Evolutionary conservation across 179 eudicot genomes (phyloP).

Genomic region (Silene noctiflora): DNA sequence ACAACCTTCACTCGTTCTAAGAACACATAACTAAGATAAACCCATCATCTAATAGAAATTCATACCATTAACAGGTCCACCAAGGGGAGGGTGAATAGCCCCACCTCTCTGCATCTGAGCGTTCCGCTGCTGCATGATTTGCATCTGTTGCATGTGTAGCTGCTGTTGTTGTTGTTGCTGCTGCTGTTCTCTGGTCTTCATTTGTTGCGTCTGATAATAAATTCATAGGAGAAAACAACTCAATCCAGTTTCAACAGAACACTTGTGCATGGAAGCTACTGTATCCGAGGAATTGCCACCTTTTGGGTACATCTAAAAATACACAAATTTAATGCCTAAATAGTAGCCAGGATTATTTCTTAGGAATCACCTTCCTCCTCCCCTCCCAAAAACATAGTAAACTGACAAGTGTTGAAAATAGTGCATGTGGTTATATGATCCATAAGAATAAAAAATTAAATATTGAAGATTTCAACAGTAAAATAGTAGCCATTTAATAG

Average conservation of each 20-base stretch:
- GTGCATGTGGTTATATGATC: no score
- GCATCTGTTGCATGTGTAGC: constrained; percentile 88
- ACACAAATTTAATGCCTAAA: background rate
- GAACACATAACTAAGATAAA: constrained; percentile 45
- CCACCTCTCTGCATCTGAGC: constrained; percentile 93
- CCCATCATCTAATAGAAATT: constrained; percentile 49
- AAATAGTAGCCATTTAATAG: background rate
- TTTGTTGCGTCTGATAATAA: constrained; percentile 70
- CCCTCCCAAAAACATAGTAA: background rate
- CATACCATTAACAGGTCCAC: constrained; percentile 65
- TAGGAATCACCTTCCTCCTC: background rate
- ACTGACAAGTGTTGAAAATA: no score
- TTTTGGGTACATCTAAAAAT: background rate
- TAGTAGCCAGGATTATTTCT: background rate
- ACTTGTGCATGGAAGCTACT: background rate
- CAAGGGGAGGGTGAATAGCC: constrained; percentile 76
- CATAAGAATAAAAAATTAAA: background rate
- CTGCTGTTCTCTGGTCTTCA: constrained; percentile 86
- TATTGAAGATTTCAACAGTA: background rate
- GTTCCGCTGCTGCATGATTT: constrained; percentile 86
- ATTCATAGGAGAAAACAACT: constrained; percentile 10
- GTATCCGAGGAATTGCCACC: background rate
- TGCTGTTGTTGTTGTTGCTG: constrained; percentile 54
- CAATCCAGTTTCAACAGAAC: constrained; percentile 2
- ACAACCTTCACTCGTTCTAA: constrained; percentile 47